Evolutionary conservation across 345 rosid genomes (phyloP).

Genomic region (Mangifera indica): DNA sequence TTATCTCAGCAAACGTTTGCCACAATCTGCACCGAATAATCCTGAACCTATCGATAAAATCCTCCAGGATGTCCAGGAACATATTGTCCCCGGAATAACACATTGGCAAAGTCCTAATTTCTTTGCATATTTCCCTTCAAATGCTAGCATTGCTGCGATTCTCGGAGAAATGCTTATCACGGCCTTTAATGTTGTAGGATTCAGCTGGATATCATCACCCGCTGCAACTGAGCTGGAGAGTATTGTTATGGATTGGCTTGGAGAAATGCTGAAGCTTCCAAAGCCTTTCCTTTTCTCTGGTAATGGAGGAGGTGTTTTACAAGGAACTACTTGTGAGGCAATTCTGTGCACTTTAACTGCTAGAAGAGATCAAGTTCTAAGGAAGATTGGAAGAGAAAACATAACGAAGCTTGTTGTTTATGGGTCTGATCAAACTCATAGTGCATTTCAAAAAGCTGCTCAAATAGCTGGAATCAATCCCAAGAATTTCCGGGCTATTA

Average conservation of each 20-base stretch:
- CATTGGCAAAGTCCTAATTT: no score
- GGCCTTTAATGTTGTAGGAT: conserved; percentile 31
- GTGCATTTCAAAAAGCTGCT: conserved; percentile 25
- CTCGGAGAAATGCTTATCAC: conserved; percentile 31
- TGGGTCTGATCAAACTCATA: conserved; percentile 36
- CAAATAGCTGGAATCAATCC: conserved; percentile 45
- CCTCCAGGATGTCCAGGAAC: no score
- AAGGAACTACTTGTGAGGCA: conserved; percentile 31
- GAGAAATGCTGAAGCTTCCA: conserved; percentile 35
- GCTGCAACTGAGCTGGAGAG: conserved; percentile 46
- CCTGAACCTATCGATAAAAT: no score
- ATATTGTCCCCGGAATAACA: no score
- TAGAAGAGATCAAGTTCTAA: conserved; percentile 28
- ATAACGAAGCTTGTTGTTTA: conserved; percentile 33
- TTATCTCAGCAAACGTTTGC: no score
- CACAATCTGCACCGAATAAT: no score
- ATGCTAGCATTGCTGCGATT: conserved; percentile 27
- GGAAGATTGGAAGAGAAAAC: background rate
- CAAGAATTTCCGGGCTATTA: conserved; percentile 39
- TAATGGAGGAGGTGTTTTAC: conserved; percentile 37
- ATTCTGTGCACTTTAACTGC: conserved; percentile 31
- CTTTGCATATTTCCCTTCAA: conserved; percentile 27
- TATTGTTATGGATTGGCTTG: conserved; percentile 38
- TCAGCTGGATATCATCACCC: conserved; percentile 33
- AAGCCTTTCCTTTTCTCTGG: conserved; percentile 31